phyloP scores from a whole-genome alignment of 257 asterid genomes.

The Solanum chiquidenum region DNA sequence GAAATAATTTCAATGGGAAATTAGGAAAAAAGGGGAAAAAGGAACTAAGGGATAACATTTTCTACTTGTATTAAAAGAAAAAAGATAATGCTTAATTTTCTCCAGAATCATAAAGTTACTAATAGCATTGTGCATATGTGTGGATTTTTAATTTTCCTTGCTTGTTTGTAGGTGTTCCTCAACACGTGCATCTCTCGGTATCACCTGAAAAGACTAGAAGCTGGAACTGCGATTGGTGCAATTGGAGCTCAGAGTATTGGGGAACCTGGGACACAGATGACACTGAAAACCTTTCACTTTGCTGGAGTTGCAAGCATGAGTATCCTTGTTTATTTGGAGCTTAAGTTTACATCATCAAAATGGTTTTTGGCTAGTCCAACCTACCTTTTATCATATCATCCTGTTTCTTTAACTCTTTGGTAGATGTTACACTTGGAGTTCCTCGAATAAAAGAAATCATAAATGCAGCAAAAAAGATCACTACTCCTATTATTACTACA shows the following conservation, averaged over 20 bases:
- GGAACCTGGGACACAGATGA: slow-evolving; percentile 99
- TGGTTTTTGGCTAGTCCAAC: neutral
- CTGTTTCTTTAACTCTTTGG: slow-evolving; percentile 34
- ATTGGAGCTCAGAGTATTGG: slow-evolving; percentile 97
- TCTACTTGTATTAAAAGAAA: neutral
- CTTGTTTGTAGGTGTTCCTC: slow-evolving; percentile 53
- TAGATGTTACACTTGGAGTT: slow-evolving; percentile 98
- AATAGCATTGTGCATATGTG: neutral
- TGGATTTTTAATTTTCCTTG: neutral
- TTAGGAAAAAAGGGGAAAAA: neutral
- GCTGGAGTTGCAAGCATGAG: slow-evolving; percentile 99
- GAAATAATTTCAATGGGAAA: neutral
- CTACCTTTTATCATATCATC: neutral
- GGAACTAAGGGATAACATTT: neutral
- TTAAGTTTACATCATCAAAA: neutral
- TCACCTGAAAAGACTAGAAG: slow-evolving; percentile 61
- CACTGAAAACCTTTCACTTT: slow-evolving; percentile 95
- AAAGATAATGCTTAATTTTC: neutral
- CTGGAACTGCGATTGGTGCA: slow-evolving; percentile 93
- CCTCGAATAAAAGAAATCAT: slow-evolving; percentile 88
- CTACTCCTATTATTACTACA: slow-evolving; percentile 79
- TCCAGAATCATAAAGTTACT: neutral
- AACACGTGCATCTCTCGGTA: slow-evolving; percentile 73
- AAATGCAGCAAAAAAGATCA: slow-evolving; percentile 72
- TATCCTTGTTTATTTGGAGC: slow-evolving; percentile 45